Conservation (phyloP, 2,329 filamentous ascomycete species). For the Pseudomassariella vexata region DNA sequence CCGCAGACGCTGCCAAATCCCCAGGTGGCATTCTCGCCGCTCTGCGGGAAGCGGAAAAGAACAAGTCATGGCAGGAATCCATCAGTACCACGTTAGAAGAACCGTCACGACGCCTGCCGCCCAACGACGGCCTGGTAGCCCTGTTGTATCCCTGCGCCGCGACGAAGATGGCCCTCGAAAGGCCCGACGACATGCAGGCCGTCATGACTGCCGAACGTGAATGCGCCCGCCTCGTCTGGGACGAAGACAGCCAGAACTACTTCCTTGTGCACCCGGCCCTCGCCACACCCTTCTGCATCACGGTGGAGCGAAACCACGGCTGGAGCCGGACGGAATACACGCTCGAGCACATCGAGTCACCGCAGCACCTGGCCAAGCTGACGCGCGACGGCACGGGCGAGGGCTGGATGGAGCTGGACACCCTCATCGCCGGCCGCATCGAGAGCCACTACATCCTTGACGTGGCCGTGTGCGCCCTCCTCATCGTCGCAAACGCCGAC, state of each 20-base stretch:
- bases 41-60: slow-evolving; percentile 24
- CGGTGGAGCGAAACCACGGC: slow-evolving; percentile 50
- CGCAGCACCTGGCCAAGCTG: slow-evolving; percentile 53
- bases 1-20: slow-evolving; percentile 24
- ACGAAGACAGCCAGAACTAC: slow-evolving; percentile 52
- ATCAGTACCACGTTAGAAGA: slow-evolving; percentile 54
- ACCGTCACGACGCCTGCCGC: slow-evolving; percentile 43
- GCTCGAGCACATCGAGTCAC: slow-evolving; percentile 59
- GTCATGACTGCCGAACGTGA: slow-evolving; percentile 61
- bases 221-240: slow-evolving; percentile 67
- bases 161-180: slow-evolving; percentile 56
- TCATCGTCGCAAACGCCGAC: slow-evolving; percentile 54
- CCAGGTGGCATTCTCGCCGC: slow-evolving; percentile 23
- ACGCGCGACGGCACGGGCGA: slow-evolving; percentile 54
- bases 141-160: slow-evolving; percentile 63
- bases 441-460: slow-evolving; percentile 58
- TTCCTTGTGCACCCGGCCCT: slow-evolving; percentile 60
- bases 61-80: slow-evolving; percentile 52
- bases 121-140: slow-evolving; percentile 60
- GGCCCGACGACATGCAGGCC: slow-evolving; percentile 52
- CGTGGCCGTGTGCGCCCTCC: slow-evolving; percentile 53
- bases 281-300: slow-evolving; percentile 57
- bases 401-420: slow-evolving; percentile 58
- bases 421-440: slow-evolving; percentile 51
- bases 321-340: slow-evolving; percentile 59